Conservation (phyloP, 2,329 filamentous ascomycete species). For the Fusarium buharicum region DNA sequence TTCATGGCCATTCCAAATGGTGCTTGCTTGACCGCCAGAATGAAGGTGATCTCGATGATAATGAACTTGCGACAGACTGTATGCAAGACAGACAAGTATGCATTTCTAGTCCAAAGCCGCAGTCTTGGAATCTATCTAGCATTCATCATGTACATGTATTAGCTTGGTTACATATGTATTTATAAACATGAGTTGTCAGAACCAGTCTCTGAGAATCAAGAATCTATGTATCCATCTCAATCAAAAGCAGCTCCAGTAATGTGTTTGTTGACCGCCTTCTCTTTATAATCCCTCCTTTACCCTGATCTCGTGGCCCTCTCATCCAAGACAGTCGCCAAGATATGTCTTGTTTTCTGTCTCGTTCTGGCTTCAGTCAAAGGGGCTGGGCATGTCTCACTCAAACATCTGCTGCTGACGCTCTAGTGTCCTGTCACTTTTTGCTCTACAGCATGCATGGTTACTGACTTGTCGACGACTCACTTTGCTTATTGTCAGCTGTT, state of each 20-base stretch:
- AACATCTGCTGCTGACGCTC: constrained; percentile 2
- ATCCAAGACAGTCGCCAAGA: not conserved
- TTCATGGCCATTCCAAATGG: constrained; percentile 26
- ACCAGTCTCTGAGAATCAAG: no score
- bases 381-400: constrained; percentile 16
- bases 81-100: not conserved
- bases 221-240: no score
- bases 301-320: not conserved
- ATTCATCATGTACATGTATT: no score
- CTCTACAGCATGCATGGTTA: no score
- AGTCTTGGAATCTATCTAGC: no score
- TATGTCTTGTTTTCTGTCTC: not conserved
- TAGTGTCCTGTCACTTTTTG: not conserved
- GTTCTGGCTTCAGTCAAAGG: not conserved
- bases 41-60: not conserved
- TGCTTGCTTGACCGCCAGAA: constrained; percentile 12
- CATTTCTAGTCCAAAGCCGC: not conserved
- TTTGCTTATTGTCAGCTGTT: no score
- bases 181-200: no score
- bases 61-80: no score
- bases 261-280: not conserved
- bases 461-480: no score
- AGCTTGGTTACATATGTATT: no score
- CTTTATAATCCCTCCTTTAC: not conserved
- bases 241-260: not conserved